Evolutionary conservation across 163 green algal genomes (phyloP).

Genomic region (Scenedesmus sp.): DNA sequence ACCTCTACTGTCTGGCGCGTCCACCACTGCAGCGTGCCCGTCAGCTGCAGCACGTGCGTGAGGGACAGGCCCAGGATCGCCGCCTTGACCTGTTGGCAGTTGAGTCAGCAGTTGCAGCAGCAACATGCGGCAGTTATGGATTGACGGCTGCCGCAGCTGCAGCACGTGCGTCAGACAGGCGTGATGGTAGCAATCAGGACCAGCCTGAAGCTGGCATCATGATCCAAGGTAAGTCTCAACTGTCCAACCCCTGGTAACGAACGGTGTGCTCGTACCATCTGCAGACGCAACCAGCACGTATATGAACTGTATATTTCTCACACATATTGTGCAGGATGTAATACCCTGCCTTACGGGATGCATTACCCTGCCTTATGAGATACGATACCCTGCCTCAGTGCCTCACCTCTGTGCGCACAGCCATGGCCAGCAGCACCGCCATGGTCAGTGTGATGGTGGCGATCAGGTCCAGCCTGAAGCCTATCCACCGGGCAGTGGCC

Average conservation of each 20-base stretch:
- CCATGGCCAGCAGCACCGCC: constrained; percentile 74
- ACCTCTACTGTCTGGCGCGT: constrained; percentile 79
- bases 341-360: too few species aligned
- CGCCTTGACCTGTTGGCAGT: constrained; percentile 3
- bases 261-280: too few species aligned
- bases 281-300: neutral
- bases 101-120: neutral
- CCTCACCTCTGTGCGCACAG: constrained; percentile 59
- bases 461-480: constrained; percentile 84
- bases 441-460: constrained; percentile 61
- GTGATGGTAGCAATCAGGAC: too few species aligned
- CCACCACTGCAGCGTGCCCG: constrained; percentile 79
- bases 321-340: too few species aligned
- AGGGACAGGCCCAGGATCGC: constrained; percentile 78
- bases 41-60: constrained; percentile 84
- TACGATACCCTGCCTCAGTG: neutral
- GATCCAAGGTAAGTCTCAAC: too few species aligned
- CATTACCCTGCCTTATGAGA: too few species aligned
- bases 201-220: too few species aligned
- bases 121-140: too few species aligned
- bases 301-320: neutral
- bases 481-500: constrained; percentile 74
- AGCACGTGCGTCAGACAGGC: neutral
- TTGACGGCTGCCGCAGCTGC: neutral
- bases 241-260: too few species aligned